A percentile compares a stretch with the other conserved stretches of the same genome.
Conservation (phyloP, 371 early-diverging fungal species). For the Haplosporangium sp. region DNA sequence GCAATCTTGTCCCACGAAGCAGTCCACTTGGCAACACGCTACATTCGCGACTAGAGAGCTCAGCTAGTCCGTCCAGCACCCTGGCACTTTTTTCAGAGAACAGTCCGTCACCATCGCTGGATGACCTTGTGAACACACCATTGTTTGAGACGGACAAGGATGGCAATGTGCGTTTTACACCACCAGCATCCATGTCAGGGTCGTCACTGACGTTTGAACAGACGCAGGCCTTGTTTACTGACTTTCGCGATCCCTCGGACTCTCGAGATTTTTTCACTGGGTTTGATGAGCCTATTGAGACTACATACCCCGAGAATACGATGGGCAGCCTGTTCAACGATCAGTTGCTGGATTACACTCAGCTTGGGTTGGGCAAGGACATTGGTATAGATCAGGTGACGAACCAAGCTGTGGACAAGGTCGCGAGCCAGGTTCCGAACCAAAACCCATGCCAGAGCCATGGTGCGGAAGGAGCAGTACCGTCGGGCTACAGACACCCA, state of each 20-base stretch:
- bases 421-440: background rate
- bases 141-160: conserved; percentile 27
- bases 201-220: conserved; percentile 19
- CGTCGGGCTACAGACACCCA: background rate
- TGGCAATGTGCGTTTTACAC: conserved; percentile 25
- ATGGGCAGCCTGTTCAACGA: conserved; percentile 12
- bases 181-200: conserved; percentile 19
- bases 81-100: conserved; percentile 23
- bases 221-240: conserved; percentile 22
- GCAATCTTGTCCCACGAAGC: background rate
- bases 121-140: conserved; percentile 29
- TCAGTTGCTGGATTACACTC: conserved; percentile 18
- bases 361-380: too few species aligned
- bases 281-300: conserved; percentile 14
- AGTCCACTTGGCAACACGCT: background rate
- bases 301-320: conserved; percentile 11
- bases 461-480: too few species aligned
- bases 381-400: too few species aligned
- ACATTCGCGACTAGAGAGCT: background rate
- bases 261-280: conserved; percentile 15
- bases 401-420: background rate
- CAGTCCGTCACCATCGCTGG: conserved; percentile 21
- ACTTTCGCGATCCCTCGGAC: conserved; percentile 23
- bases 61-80: conserved; percentile 13
- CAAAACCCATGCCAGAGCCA: too few species aligned